A percentile compares a stretch with the other conserved stretches of the same genome.
Conservation (phyloP, 345 rosid species). For the Psidium guajava region DNA sequence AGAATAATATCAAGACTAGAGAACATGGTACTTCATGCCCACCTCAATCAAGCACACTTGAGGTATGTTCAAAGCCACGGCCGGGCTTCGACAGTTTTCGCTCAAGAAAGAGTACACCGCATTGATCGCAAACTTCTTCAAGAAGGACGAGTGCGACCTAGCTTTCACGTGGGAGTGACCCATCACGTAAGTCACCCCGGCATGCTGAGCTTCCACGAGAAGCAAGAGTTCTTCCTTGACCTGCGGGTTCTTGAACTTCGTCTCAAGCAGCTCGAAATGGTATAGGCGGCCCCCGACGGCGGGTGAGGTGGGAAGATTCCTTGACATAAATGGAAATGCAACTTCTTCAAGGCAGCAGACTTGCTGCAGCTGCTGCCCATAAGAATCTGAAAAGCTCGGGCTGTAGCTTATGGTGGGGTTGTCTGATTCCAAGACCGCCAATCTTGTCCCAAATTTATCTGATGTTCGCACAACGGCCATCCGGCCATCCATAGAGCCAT, state of each 20-base stretch:
- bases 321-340: constrained; percentile 52
- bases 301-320: constrained; percentile 37
- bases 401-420: constrained; percentile 19
- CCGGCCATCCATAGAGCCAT: constrained; percentile 53
- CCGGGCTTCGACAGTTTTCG: constrained; percentile 72
- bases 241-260: constrained; percentile 36
- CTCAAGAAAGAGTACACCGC: constrained; percentile 72
- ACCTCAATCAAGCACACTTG: constrained; percentile 79
- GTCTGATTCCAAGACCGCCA: constrained; percentile 35
- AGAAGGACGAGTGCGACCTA: constrained; percentile 51
- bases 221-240: constrained; percentile 73
- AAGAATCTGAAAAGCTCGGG: not conserved
- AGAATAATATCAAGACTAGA: not conserved
- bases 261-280: constrained; percentile 49
- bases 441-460: constrained; percentile 61
- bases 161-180: constrained; percentile 73
- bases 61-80: constrained; percentile 74
- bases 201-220: constrained; percentile 69
- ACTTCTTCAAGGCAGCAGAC: constrained; percentile 41
- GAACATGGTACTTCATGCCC: constrained; percentile 73
- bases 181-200: constrained; percentile 64
- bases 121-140: constrained; percentile 61
- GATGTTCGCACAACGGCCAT: constrained; percentile 78
- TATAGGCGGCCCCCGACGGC: constrained; percentile 16
- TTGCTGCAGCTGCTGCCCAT: constrained; percentile 27